Base-by-base conservation (phyloP, 139 green algal species). In the Chlorella sp. region DNA sequence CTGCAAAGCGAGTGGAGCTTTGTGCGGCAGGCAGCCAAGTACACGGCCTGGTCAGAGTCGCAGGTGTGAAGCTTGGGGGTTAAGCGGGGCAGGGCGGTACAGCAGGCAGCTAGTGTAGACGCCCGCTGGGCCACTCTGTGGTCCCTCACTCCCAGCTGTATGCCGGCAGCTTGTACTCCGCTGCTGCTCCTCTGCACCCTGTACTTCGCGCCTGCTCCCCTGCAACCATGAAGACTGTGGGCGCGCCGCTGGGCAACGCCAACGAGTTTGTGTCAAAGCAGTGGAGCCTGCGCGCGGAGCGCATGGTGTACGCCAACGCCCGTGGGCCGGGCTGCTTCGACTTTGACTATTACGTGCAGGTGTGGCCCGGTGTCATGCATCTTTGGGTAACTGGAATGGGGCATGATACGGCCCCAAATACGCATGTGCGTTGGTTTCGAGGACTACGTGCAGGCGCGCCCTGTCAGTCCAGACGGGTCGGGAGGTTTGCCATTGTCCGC, bases 251-350 rank as follows among this genome's bases (percentile, higher is more conserved):
- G 74, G 74, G 74, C 74, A 80, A 80, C 51, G 73, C n/a, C 23
- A 93, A 93, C 72, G 70, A 60, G 18, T 92, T 84, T 75, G 84
- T 85, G 20, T 70, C 80, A 4, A 56, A 85, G 32, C 51, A 55
- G 32, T 85, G 75, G 87, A 44, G 25, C 34, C 34, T 74, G 26
- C 84, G 84, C 44, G 60, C n/a, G 36, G 57, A 87, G 34, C 78
- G 87, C 28, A 81, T 93, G 67, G 36, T 85, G n/a, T 76, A 70
- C 12, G 85, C 86, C 47, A 91, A 89, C 44, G 38, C 65, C 3
- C 76, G 89, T 7, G 89, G 89, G 0, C 87, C 85, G 3, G 88
- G 79, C 56, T 93, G 89, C 87, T 93, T 93, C 78, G 89, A 93
- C 63, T 87, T 90, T 34, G 39, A 51, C 4, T 93, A 83, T 51